Base-by-base conservation (phyloP, 345 rosid species). In the Ceriops zippeliana region DNA sequence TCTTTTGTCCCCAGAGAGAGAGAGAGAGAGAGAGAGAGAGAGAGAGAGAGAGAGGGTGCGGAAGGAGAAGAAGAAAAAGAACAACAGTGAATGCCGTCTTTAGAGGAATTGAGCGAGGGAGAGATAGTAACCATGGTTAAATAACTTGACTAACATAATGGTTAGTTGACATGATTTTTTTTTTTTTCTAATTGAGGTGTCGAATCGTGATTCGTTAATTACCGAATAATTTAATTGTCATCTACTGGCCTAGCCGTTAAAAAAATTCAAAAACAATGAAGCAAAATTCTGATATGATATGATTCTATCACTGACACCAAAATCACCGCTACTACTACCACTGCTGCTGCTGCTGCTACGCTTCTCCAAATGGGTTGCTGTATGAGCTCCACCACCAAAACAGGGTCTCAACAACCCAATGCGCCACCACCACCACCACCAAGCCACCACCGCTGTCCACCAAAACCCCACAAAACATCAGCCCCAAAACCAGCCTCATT, bases 241-340 rank as follows among this genome's bases (percentile, higher is more conserved):
- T 30, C 27, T 53, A 20, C 51, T 73, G 86, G 92, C 70, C 20
- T 83, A 10, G 86, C 49, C 49, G 49, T 42, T 42, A 42, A 13
- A 42, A 42, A 42, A 42, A 42, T 42, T 42, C 49, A 42, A 42
- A 42, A 42, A 42, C 49, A 3, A 42, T 13, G 49, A 42, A 3
- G 19, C 49, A 42, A 4, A 42, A 42, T 42, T 42, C 49, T 42
- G 49, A 42, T 42, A 42, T 13, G 49, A 13, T 11, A 13, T 42
- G 13, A 90, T 81, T 60, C 17, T 42, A 5, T 42, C 49, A 42
- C 49, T 42, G 19, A 42, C 17, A 15, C 49, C 49, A 42, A 13
- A 3, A 3, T 42, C 49, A 42, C 47, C 4, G 8, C 83, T 76
- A 58, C 67, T 64, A 9, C 83, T 76, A 61, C 67, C 62, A 4